Percentiles rank a stretch among this genome's conserved stretches.
phyloP scores from a whole-genome alignment of 129 eudicot species.

The Artemisia tridentata region DNA sequence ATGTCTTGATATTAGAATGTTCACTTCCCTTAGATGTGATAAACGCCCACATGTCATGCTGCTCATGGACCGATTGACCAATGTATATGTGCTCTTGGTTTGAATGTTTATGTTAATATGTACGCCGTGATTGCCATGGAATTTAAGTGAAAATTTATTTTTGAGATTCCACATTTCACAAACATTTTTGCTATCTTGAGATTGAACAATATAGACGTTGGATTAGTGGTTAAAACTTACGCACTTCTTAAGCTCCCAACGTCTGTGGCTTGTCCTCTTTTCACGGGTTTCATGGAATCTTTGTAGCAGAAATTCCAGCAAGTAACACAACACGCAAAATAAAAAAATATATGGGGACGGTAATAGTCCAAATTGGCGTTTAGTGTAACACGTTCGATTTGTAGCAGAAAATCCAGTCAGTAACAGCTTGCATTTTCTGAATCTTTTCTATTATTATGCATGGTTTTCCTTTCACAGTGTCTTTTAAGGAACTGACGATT shows the following conservation, averaged over 20 bases:
- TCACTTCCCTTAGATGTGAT: not conserved
- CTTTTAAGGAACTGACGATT: not conserved
- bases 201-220: too few relatives aligned
- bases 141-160: too few relatives aligned
- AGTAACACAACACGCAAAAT: too few relatives aligned
- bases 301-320: too few relatives aligned
- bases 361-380: not conserved
- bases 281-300: too few relatives aligned
- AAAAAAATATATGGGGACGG: too few relatives aligned
- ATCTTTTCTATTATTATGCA: not conserved
- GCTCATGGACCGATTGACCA: not conserved
- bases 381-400: not conserved
- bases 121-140: too few relatives aligned
- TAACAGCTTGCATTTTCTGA: not conserved
- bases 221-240: not conserved
- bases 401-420: conserved; percentile 2
- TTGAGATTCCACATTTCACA: too few relatives aligned
- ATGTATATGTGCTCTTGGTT: not conserved
- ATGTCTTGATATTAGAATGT: not conserved
- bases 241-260: too few relatives aligned
- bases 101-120: too few relatives aligned
- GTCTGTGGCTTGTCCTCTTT: too few relatives aligned
- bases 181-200: too few relatives aligned
- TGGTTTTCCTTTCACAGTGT: conserved; percentile 8
- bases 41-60: not conserved